A percentile compares a stretch with the other conserved stretches of the same genome.
phyloP scores from a whole-genome alignment of 2,329 filamentous ascomycete genomes.

The Pseudogymnoascus sp. region DNA sequence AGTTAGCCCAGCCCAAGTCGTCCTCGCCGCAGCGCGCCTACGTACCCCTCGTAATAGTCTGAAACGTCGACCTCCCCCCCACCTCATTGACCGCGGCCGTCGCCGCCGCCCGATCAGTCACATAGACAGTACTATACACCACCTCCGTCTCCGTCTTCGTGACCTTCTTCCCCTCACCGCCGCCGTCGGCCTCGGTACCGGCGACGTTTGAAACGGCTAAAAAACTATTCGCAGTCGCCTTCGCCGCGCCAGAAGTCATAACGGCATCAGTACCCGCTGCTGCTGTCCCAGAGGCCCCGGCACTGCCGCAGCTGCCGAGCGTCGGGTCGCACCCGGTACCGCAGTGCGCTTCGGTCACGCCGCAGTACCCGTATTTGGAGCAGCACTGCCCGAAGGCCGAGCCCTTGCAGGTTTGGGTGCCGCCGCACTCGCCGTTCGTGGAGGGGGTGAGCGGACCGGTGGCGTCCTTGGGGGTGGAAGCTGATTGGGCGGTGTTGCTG shows the following conservation, averaged over 20 bases:
- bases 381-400: background rate
- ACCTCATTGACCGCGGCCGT: background rate
- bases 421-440: background rate
- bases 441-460: background rate
- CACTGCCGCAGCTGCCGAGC: background rate
- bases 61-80: background rate
- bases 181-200: background rate
- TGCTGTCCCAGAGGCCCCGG: background rate
- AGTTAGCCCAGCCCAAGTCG: background rate
- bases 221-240: background rate
- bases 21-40: background rate
- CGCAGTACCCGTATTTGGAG: background rate
- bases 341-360: background rate
- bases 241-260: background rate
- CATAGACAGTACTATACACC: background rate
- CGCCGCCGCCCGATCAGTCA: background rate
- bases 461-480: background rate
- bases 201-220: background rate
- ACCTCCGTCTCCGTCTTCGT: background rate
- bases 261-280: background rate
- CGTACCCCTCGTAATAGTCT: background rate
- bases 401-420: background rate
- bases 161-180: background rate
- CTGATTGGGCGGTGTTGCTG: background rate
- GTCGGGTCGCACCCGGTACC: background rate